Evolutionary conservation across 2,329 filamentous ascomycete genomes (phyloP).

Genomic region (Lanzia echinophila): DNA sequence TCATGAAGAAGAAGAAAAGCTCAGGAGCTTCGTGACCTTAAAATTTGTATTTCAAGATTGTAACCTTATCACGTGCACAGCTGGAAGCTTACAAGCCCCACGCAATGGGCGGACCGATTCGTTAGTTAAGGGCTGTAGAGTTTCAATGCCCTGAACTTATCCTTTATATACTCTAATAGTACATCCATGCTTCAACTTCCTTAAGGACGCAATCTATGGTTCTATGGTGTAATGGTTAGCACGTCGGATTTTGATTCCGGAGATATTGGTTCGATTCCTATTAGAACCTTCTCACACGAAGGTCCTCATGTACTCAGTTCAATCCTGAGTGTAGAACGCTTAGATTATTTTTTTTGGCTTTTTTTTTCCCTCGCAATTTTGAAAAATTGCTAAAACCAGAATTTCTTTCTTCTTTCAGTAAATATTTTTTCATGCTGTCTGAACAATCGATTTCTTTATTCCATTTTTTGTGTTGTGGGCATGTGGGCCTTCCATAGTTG

Average conservation of each 20-base stretch:
- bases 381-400: too few species aligned
- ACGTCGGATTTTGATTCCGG: slow-evolving; percentile 10
- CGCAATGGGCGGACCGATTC: too few species aligned
- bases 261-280: slow-evolving; percentile 14
- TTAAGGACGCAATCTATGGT: not conserved
- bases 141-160: not conserved
- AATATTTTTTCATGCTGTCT: too few species aligned
- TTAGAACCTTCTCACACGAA: slow-evolving; percentile 8
- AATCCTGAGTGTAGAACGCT: slow-evolving; percentile 1
- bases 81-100: too few species aligned
- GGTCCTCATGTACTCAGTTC: slow-evolving; percentile 2
- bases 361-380: not conserved
- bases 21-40: too few species aligned
- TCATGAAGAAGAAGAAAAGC: too few species aligned
- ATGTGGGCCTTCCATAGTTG: not conserved
- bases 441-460: too few species aligned
- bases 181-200: not conserved
- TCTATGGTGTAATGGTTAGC: slow-evolving; percentile 12
- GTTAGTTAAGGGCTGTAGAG: not conserved
- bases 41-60: too few species aligned
- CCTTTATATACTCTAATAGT: not conserved
- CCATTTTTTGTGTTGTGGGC: not conserved
- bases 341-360: not conserved
- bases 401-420: too few species aligned
- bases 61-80: too few species aligned